Evolutionary conservation across 2,329 filamentous ascomycete genomes (phyloP).

Genomic region (Pseudophaeomoniella oleicola): DNA sequence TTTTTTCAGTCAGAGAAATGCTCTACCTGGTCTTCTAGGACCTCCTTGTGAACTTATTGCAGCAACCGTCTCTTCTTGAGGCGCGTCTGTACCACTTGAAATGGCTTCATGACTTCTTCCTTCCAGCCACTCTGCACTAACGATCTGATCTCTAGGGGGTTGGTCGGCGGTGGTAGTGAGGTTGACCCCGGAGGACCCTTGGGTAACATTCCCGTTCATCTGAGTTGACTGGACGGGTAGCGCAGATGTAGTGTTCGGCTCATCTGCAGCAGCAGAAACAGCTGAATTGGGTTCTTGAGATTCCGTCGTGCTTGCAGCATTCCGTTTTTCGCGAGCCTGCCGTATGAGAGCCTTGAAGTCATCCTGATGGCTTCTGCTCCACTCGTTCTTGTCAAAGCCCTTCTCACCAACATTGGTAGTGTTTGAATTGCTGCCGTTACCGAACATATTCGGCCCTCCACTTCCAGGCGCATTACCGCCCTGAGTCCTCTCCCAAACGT

Average conservation of each 20-base stretch:
- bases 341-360: constrained; percentile 72
- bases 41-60: not conserved
- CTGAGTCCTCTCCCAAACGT: constrained; percentile 74
- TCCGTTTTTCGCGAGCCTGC: constrained; percentile 48
- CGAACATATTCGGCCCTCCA: constrained; percentile 5
- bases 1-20: not conserved
- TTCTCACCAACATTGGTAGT: constrained; percentile 58
- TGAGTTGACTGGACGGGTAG: not conserved
- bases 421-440: constrained; percentile 13
- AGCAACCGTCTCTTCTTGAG: not conserved
- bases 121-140: too few relatives aligned
- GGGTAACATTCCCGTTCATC: too few relatives aligned
- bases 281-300: too few relatives aligned
- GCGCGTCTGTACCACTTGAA: not conserved
- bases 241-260: not conserved
- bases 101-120: too few relatives aligned
- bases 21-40: not conserved
- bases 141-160: too few relatives aligned
- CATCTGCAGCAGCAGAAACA: too few relatives aligned
- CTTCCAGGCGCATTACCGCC: constrained; percentile 40
- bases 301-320: constrained; percentile 9
- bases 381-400: constrained; percentile 69
- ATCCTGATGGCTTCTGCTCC: constrained; percentile 55
- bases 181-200: too few relatives aligned
- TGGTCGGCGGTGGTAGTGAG: not conserved